Evolutionary conservation across 202 grass and related monocot species (phyloP).

Genomic region (Dendrocalamus latiflorus): DNA sequence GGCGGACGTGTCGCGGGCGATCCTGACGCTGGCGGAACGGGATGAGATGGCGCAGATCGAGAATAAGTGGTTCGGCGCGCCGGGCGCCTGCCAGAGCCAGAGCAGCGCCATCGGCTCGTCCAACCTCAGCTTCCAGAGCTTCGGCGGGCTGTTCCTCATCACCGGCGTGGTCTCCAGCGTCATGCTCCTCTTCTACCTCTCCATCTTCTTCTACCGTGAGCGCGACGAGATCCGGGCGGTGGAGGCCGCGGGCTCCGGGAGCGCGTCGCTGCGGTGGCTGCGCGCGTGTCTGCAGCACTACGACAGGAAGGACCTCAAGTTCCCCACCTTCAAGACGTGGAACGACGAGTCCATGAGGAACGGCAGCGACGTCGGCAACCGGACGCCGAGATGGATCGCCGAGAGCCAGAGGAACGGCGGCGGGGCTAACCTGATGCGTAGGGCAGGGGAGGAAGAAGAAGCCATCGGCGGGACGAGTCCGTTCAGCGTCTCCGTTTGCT

Average conservation of each 20-base stretch:
- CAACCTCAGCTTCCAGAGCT: slow-evolving; percentile 59
- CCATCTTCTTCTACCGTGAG: slow-evolving; percentile 59
- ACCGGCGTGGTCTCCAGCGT: slow-evolving; percentile 54
- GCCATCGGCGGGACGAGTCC: slow-evolving; percentile 20
- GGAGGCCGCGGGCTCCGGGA: slow-evolving; percentile 13
- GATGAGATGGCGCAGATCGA: slow-evolving; percentile 55
- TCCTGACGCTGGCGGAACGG: slow-evolving; percentile 55
- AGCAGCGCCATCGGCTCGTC: slow-evolving; percentile 31
- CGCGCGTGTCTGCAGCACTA: slow-evolving; percentile 44
- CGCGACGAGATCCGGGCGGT: slow-evolving; percentile 25
- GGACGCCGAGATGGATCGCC: background rate
- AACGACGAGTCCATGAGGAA: background rate
- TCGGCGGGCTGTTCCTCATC: slow-evolving; percentile 75
- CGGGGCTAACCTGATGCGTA: background rate
- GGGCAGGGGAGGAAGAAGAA: background rate
- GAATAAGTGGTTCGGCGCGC: slow-evolving; percentile 51
- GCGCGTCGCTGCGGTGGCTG: slow-evolving; percentile 30
- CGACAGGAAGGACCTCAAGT: slow-evolving; percentile 31
- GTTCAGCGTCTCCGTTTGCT: slow-evolving; percentile 13
- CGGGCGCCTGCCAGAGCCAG: slow-evolving; percentile 19
- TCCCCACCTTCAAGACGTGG: slow-evolving; percentile 39
- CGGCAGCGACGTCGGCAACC: background rate
- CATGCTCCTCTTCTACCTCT: slow-evolving; percentile 49
- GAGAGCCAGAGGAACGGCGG: background rate
- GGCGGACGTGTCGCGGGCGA: slow-evolving; percentile 53